Percentiles rank a stretch among this genome's conserved stretches.
Evolutionary conservation across 352 stramenopile genomes (phyloP).

Genomic region (Aphanomyces astaci): DNA sequence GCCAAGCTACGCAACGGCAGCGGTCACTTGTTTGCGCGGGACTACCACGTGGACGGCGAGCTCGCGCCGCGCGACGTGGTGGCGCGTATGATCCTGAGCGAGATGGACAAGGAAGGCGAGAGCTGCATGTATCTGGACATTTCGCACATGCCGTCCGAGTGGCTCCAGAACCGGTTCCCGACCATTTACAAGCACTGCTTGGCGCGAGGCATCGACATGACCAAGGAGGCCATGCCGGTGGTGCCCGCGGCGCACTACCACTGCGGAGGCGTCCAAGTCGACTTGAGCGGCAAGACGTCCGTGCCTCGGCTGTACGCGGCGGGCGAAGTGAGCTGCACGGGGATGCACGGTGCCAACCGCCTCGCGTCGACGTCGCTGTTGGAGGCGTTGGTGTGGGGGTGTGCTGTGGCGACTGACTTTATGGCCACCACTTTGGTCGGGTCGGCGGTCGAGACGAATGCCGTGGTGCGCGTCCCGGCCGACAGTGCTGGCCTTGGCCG

Average conservation of each 20-base stretch:
- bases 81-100: constrained; percentile 84
- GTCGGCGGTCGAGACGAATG: constrained; percentile 7
- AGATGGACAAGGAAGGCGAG: constrained; percentile 78
- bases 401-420: constrained; percentile 77
- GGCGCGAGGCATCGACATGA: constrained; percentile 85
- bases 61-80: constrained; percentile 92
- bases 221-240: constrained; percentile 80
- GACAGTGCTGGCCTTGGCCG: not conserved
- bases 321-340: constrained; percentile 90
- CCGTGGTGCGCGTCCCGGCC: constrained; percentile 14
- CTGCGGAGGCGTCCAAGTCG: constrained; percentile 87
- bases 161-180: constrained; percentile 80
- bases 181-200: constrained; percentile 81
- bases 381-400: constrained; percentile 91
- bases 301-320: constrained; percentile 84
- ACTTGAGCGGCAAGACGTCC: constrained; percentile 76
- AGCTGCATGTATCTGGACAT: constrained; percentile 91
- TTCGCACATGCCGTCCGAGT: constrained; percentile 79
- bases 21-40: constrained; percentile 77
- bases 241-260: constrained; percentile 92
- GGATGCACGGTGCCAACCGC: constrained; percentile 91
- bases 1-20: constrained; percentile 80
- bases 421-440: constrained; percentile 24
- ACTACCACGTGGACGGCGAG: constrained; percentile 89
- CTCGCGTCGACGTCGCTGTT: constrained; percentile 90